A percentile compares a stretch with the other conserved stretches of the same genome.
Conservation (phyloP, 768 basidiomycete species). For the Strobilomyces echinocephalus region DNA sequence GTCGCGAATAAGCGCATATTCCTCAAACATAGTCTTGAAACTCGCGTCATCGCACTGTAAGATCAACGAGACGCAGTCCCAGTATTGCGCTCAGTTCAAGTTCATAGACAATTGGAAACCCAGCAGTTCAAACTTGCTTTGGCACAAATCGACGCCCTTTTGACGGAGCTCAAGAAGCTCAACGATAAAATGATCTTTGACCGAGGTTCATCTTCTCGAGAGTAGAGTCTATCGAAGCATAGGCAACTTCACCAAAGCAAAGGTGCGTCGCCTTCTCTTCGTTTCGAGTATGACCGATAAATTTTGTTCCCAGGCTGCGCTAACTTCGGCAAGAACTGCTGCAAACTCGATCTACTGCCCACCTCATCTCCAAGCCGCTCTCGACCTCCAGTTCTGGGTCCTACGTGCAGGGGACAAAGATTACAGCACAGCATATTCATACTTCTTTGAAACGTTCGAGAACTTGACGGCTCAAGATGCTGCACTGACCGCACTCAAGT, state of each 20-base stretch:
- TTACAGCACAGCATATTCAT: constrained; percentile 94
- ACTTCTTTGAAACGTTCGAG: constrained; percentile 97
- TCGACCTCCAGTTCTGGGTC: constrained; percentile 71
- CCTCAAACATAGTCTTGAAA: constrained; percentile 90
- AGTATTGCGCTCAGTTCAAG: constrained; percentile 2
- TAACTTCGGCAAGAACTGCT: constrained; percentile 88
- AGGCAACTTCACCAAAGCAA: constrained; percentile 85
- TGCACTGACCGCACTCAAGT: constrained; percentile 86
- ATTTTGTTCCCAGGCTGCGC: constrained; percentile 52
- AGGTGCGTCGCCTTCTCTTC: constrained; percentile 43
- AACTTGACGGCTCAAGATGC: constrained; percentile 73
- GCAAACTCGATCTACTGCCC: constrained; percentile 95
- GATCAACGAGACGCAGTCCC: constrained; percentile 12
- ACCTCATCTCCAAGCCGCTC: constrained; percentile 54
- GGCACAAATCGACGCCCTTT: constrained; percentile 72
- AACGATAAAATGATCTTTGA: constrained; percentile 98
- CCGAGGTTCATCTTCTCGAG: constrained; percentile 93
- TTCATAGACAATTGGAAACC: constrained; percentile 63
- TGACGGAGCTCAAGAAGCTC: constrained; percentile 85
- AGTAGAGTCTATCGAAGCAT: constrained; percentile 86
- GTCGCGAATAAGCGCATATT: constrained; percentile 90
- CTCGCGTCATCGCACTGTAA: constrained; percentile 74
- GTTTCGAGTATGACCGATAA: not conserved
- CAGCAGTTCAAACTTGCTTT: constrained; percentile 76
- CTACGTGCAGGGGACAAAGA: constrained; percentile 97